These are phyloP conservation scores for Ambispora gerdemannii DNA, from an alignment of 192 early-diverging fungal genomes.

Conservation along the genomic window DNA sequence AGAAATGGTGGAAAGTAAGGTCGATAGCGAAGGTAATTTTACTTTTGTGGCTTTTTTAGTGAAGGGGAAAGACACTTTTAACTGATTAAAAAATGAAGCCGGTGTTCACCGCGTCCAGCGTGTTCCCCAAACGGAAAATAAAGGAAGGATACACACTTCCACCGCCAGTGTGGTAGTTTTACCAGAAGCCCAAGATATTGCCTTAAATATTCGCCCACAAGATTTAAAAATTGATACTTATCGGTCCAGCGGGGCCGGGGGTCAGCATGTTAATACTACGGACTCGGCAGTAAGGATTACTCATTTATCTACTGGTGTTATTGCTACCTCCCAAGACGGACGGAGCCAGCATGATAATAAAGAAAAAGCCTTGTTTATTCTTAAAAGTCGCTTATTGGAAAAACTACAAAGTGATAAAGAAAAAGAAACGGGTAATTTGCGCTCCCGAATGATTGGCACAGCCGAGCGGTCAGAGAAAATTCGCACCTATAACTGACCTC, in stretches of 20 bases:
- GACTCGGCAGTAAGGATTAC: slow-evolving; percentile 16
- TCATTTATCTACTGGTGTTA: background rate
- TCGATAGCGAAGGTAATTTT: slow-evolving; percentile 5
- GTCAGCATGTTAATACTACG: slow-evolving; percentile 13
- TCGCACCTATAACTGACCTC: slow-evolving; percentile 13
- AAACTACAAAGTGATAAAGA: background rate
- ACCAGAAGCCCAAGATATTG: background rate
- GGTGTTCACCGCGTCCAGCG: slow-evolving; percentile 10
- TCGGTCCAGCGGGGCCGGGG: background rate
- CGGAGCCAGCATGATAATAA: slow-evolving; percentile 3
- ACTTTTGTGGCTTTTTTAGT: slow-evolving; percentile 6
- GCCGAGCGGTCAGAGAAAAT: slow-evolving; percentile 14
- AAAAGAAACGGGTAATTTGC: slow-evolving; percentile 8
- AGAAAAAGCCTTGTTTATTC: slow-evolving; percentile 13
- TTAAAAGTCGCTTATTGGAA: slow-evolving; percentile 12
- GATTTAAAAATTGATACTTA: slow-evolving; percentile 20
- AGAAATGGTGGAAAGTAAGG: slow-evolving; percentile 20
- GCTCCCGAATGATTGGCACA: slow-evolving; percentile 6
- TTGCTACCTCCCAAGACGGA: slow-evolving; percentile 18
- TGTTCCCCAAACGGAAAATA: slow-evolving; percentile 2
- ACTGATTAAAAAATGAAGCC: slow-evolving; percentile 22
- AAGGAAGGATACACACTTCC: background rate
- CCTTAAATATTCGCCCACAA: background rate
- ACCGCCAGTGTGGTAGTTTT: background rate
- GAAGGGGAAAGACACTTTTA: slow-evolving; percentile 2